Evolutionary conservation across 2,329 filamentous ascomycete species (phyloP).

Genomic region (Fusarium avenaceum): DNA sequence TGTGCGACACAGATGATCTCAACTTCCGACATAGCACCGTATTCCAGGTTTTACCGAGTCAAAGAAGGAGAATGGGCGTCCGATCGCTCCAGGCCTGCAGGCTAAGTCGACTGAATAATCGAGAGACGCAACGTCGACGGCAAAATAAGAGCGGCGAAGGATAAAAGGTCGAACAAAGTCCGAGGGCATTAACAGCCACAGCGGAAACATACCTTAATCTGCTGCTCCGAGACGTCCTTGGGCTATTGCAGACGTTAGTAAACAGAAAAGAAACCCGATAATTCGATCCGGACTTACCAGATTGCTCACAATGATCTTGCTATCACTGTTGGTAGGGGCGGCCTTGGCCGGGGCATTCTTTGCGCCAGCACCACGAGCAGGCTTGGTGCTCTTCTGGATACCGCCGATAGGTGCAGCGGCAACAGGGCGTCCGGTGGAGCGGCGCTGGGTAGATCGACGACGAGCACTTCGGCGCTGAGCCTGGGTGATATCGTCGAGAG

Average conservation of each 20-base stretch:
- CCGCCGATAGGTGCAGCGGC: constrained; percentile 83
- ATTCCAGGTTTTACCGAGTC: constrained; percentile 50
- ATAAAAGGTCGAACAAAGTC: constrained; percentile 76
- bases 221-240: constrained; percentile 93
- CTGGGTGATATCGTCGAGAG: constrained; percentile 96
- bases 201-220: constrained; percentile 99
- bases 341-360: constrained; percentile 76
- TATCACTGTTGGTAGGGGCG: constrained; percentile 75
- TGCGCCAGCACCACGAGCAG: constrained; percentile 68
- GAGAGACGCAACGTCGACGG: constrained; percentile 48
- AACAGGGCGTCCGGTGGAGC: constrained; percentile 65
- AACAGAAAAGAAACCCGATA: neutral
- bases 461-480: constrained; percentile 73
- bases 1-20: constrained; percentile 70
- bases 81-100: constrained; percentile 46
- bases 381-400: constrained; percentile 81
- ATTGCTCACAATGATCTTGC: constrained; percentile 99
- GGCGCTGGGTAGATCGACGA: constrained; percentile 65
- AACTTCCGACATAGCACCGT: constrained; percentile 63
- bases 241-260: constrained; percentile 75
- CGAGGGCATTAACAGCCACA: constrained; percentile 76
- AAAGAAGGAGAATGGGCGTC: constrained; percentile 52
- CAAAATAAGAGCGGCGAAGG: constrained; percentile 56
- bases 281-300: constrained; percentile 75
- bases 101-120: constrained; percentile 37